These are phyloP conservation scores for Russula griseocarnosa DNA, from an alignment of 768 basidiomycete genomes.

Conservation along the genomic window DNA sequence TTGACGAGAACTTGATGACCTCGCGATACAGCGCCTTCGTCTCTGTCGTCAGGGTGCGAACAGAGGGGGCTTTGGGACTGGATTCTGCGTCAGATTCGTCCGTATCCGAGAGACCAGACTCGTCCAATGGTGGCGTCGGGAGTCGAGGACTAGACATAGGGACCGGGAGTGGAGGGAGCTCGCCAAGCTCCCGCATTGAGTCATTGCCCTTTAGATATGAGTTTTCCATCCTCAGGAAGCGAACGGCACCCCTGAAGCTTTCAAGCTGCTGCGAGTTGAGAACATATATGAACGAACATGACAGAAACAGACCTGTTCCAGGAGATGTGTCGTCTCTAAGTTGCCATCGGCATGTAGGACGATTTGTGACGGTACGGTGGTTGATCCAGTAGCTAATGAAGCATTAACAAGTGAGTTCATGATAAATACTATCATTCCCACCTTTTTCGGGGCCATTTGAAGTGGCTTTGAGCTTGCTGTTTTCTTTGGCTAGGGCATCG, in stretches of 20 bases:
- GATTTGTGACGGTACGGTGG: conserved; percentile 55
- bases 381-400: conserved; percentile 40
- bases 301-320: conserved; percentile 66
- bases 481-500: conserved; percentile 83
- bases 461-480: conserved; percentile 70
- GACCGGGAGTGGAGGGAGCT: conserved; percentile 63
- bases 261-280: conserved; percentile 58
- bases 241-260: conserved; percentile 83
- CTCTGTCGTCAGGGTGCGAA: conserved; percentile 72
- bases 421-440: conserved; percentile 35
- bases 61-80: conserved; percentile 42
- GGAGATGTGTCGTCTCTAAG: conserved; percentile 79
- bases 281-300: conserved; percentile 1
- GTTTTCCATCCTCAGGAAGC: conserved; percentile 92
- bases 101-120: conserved; percentile 64
- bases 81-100: conserved; percentile 53
- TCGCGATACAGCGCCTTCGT: conserved; percentile 86
- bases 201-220: conserved; percentile 91
- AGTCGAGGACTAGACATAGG: conserved; percentile 45
- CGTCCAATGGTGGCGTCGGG: conserved; percentile 63
- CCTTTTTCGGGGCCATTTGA: conserved; percentile 66
- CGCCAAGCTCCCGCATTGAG: conserved; percentile 74
- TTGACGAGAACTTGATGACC: conserved; percentile 79
- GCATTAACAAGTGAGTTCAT: conserved; percentile 15
- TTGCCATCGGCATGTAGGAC: conserved; percentile 68